Base-by-base conservation (phyloP, 2,329 filamentous ascomycete species). In the Zarea fungicola region DNA sequence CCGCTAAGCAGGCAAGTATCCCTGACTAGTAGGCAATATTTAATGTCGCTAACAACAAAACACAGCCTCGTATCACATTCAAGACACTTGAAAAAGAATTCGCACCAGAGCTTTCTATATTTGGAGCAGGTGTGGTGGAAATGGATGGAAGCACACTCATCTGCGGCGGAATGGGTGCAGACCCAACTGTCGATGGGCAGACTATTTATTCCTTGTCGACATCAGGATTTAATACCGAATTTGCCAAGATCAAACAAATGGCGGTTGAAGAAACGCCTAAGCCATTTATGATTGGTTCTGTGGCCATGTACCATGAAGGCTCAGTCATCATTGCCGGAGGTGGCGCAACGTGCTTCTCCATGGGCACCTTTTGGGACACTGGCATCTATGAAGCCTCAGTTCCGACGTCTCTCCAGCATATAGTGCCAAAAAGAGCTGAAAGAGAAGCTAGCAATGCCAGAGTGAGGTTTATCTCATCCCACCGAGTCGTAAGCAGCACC, bases 281-380 rank as follows among this genome's bases (percentile, higher is more conserved):
- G 47, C 89, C 89, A 11, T 72, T 95, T 6, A 74, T 95, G 42
- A 73, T 89, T 43, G 89, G 91, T 2, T 77, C 83, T 48, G 82
- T 82, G 5, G 70, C 77, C 7, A 65, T 77, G 13, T 61, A 69
- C 23, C 66, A 76, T 1, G 67, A 70, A 35, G 67, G 73, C 25
- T 66, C 76, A 16, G 58, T 90, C 3, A 59, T 88, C 9, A 68
- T 95, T 7, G 65, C 86, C 41, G 89, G 89, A 1, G 91, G 91
- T 14, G 91, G 89, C 31, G 89, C 87, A 14, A 88, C 89, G 0
- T 95, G 89, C 63, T 95, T 95, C 70, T 90, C 88, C 0, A 95
- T 95, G 76, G 90, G 90, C 1, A 87, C 87, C 6, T 90, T 81
- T 59, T 95, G 88, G 87, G 91, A 90, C 43, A 73, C 75, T 26